These are phyloP conservation scores for Gymnopilus dilepis DNA, from an alignment of 768 basidiomycete genomes.

Conservation along the genomic window DNA sequence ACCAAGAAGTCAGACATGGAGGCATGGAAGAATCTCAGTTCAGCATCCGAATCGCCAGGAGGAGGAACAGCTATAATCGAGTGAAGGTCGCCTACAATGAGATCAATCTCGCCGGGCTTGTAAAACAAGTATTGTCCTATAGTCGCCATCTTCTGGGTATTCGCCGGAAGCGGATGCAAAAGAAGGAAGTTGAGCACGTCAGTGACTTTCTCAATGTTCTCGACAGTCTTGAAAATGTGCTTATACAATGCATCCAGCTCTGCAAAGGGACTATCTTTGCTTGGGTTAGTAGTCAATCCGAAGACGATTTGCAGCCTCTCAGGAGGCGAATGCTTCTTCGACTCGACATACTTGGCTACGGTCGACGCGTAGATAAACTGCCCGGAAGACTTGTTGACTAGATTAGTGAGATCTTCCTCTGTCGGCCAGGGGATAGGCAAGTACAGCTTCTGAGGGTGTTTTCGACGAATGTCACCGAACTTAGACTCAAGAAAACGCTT, in stretches of 20 bases:
- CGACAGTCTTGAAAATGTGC: slow-evolving; percentile 11
- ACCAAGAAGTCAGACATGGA: slow-evolving; percentile 7
- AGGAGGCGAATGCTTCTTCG: slow-evolving; percentile 6
- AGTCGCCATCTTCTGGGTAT: neutral
- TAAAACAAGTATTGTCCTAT: neutral
- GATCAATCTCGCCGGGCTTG: neutral
- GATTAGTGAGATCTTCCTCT: neutral
- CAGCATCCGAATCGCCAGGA: neutral
- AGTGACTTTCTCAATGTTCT: neutral
- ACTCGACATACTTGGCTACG: slow-evolving; percentile 19
- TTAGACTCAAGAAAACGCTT: slow-evolving; percentile 12
- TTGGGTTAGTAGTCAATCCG: slow-evolving; percentile 7
- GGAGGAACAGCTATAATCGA: slow-evolving; percentile 12
- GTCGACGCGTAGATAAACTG: slow-evolving; percentile 26
- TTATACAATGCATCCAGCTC: slow-evolving; percentile 18
- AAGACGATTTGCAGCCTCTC: slow-evolving; percentile 16
- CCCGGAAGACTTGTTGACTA: slow-evolving; percentile 22
- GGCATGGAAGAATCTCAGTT: slow-evolving; percentile 5
- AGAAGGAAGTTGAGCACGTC: slow-evolving; percentile 3
- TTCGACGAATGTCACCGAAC: slow-evolving; percentile 18
- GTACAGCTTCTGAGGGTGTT: slow-evolving; percentile 9
- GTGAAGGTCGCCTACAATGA: slow-evolving; percentile 5
- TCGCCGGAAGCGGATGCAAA: neutral
- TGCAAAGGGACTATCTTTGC: slow-evolving; percentile 14
- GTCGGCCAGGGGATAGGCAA: slow-evolving; percentile 11